Evolutionary conservation across 352 stramenopile species (phyloP).

Genomic region (Pilasporangium apinafurcum): DNA sequence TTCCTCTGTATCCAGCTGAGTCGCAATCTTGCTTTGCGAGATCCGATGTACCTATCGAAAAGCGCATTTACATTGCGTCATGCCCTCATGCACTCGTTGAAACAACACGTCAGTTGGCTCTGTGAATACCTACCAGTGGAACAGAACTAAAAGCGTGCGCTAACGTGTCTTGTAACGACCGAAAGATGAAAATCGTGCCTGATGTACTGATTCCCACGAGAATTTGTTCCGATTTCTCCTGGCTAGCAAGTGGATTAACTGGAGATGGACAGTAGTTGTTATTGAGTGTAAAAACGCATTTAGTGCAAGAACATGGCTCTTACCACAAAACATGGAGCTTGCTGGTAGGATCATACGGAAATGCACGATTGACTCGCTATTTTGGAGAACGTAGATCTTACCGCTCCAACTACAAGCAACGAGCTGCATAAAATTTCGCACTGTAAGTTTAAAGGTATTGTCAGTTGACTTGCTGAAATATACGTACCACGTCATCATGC

Average conservation of each 20-base stretch:
- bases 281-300: background rate
- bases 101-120: no score
- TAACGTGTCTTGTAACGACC: conserved; percentile 34
- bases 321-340: conserved; percentile 65
- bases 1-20: conserved; percentile 27
- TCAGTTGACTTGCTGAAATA: background rate
- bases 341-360: conserved; percentile 63
- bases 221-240: conserved; percentile 20
- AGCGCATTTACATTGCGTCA: no score
- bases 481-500: conserved; percentile 1
- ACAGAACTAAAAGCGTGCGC: conserved; percentile 26
- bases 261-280: background rate
- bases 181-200: conserved; percentile 57
- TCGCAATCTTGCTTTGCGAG: conserved; percentile 20
- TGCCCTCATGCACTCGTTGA: no score
- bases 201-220: conserved; percentile 64
- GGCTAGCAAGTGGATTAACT: conserved; percentile 31
- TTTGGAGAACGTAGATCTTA: conserved; percentile 40
- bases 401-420: conserved; percentile 72
- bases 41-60: conserved; percentile 38
- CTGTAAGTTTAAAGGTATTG: background rate
- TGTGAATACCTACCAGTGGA: conserved; percentile 26
- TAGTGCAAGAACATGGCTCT: background rate
- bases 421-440: conserved; percentile 18
- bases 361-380: conserved; percentile 29